Conservation (phyloP, 495 filamentous ascomycete genomes). For the Penicillium taxi region DNA sequence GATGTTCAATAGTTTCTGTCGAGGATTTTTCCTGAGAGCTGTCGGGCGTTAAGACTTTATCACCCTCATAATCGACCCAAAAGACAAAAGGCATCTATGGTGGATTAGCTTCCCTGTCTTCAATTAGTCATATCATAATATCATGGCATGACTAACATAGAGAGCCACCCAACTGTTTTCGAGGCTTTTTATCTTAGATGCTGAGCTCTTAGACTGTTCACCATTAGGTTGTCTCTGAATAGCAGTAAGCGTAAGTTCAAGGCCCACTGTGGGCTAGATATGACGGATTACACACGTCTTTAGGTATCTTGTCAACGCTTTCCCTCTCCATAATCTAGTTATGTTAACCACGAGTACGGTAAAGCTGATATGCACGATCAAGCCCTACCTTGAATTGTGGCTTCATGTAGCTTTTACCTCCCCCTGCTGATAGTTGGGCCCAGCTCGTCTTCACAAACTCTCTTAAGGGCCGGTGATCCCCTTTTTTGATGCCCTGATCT, state of each 20-base stretch:
- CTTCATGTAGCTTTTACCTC: conserved; percentile 9
- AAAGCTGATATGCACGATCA: no score
- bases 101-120: background rate
- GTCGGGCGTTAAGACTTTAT: background rate
- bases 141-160: conserved; percentile 1
- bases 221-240: no score
- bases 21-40: background rate
- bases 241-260: no score
- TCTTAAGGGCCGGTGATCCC: conserved; percentile 3
- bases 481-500: conserved; percentile 6
- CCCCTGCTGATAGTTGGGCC: conserved; percentile 4
- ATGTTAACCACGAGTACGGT: no score
- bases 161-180: conserved; percentile 3
- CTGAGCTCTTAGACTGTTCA: background rate
- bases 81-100: conserved; percentile 12
- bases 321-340: background rate
- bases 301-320: background rate
- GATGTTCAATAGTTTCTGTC: background rate
- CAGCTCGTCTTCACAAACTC: conserved; percentile 7
- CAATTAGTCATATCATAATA: background rate
- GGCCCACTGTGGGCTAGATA: no score
- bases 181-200: background rate
- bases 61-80: conserved; percentile 2
- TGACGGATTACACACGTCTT: background rate
- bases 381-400: conserved; percentile 5